Evolutionary conservation across 495 filamentous ascomycete genomes (phyloP), one percentile per base, ranked within the genome.

Genomic region (Copromyces sp.): DNA sequence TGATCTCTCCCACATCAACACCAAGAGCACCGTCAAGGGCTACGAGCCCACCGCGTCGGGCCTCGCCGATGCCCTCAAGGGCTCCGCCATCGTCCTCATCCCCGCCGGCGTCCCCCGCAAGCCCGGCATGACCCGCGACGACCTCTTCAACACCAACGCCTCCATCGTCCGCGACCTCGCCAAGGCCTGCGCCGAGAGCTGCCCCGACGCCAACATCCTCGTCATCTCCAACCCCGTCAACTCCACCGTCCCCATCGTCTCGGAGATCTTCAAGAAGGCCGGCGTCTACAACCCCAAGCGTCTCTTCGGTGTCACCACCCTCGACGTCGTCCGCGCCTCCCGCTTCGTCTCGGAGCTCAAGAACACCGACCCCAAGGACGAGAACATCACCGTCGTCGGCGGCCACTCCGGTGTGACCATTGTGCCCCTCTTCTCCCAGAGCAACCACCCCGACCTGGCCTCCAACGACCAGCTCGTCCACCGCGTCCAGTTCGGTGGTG

Each of bases 131-230:
- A 96, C 92, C 86, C 94, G 95, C 86, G 95, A 98, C 86, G 94
- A 99, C 81, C 92, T 99, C 71, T 99, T 99, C 93, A 99, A 99
- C 88, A 99, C 95, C 88, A 99, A 99, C 84, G 95, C 96, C 83
- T 97, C 94, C 76, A 99, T 99, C 80, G 95, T 99, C 82, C 95
- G 95, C 74, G 95, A 98, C 85, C 90, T 99, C 74, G 94, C 95
- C 82, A 98, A 99, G 90, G 94, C 94, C 77, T 90, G 89, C 79
- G 95, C 95, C 78, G 90, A 97, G 77, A 87, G 92, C 78, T 87
- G 90, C 82, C 96, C 95, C 73, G 88, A 99, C 68, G 96, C 95
- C 84, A 97, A 96, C 82, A 87, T 98, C 83, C 91, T 98, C 80
- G 90, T 99, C 87, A 99, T 99, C 85, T 89, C 94, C 83, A 99